Evolutionary conservation across 495 filamentous ascomycete species (phyloP), one percentile per base, ranked within the genome.

Genomic region (Articulospora tetracladia): DNA sequence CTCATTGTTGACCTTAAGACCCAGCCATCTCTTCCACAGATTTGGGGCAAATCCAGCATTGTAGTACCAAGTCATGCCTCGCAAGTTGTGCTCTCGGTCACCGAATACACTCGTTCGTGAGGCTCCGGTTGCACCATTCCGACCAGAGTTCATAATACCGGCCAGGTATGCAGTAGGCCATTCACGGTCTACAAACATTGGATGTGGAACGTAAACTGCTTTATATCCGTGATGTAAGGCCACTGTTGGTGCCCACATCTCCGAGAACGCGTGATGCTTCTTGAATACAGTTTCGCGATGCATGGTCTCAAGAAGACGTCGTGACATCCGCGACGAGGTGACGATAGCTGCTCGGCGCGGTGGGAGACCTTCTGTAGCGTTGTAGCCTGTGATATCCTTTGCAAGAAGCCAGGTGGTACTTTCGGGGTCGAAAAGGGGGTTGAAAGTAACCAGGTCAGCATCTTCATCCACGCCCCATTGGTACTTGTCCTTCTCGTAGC

Each of bases 181-280:
- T 52, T 82, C 78, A 47, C 94, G 88, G 70, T 98, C 94, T 23
- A 98, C 83, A 69, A 88, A 97, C 36, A 96, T 79, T 0, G 93
- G 91, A 68, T 98, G 94, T 1, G 94, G 94, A 13, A 87, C 91
- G 66, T 86, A 97, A 23, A 98, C 94, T 48, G 91, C 94, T 74
- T 98, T 98, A 77, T 91, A 85, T 12, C 94, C 94, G 69, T 98
- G 94, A 55, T 98, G 95, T 2, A 98, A 79, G 8, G 93, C 89
- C 3, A 85, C 80, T 0, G 89, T 90, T 19, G 88, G 88, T 0
- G 93, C 88, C 90, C 90, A 97, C 92, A 97, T 97, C 72, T 98
- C 94, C 0, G 90, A 89, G 76, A 96, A 98, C 74, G 94, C 93
- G 63, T 87, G 88, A 73, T 93, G 93, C 53, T 88, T 90, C 55